Evolutionary conservation across 441 rosid species (phyloP), one percentile per base, ranked within the genome.

Genomic region (Daphne laureola): DNA sequence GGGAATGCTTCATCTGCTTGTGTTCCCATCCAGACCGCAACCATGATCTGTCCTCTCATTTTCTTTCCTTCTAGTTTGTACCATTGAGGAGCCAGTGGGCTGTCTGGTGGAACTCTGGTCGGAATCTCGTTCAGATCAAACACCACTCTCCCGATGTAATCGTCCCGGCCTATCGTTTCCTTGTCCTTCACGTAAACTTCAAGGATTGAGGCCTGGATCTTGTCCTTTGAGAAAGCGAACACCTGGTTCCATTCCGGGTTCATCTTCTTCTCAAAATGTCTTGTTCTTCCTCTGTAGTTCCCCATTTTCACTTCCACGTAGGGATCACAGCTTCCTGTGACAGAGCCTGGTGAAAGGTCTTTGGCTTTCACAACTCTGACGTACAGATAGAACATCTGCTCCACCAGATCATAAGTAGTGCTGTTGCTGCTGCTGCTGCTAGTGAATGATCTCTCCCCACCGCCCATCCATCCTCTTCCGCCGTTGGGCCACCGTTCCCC

Each of bases 381-480:
- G 5, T 86, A 90, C 1, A 90, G 73, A 66, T 90, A 84, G 68
- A 57, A 76, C 87, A 77, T 84, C 62, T 90, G 97, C 65, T 87
- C 94, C 1, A 90, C 97, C 13, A 90, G 94, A 52, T 87, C 94
- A 13, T 80, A 84, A 7, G 83, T 79, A n/a, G n/a, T n/a, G n/a
- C n/a, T n/a, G n/a, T n/a, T n/a, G n/a, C n/a, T n/a, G n/a, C n/a
- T n/a, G n/a, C n/a, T n/a, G 66, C 80, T 79, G 0, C 80, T 68
- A 45, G 65, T 77, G 11, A 31, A 31, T 21, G 25, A 21, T 69
- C 84, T 77, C 51, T 87, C 95, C 8, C 80, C 70, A 31, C 38
- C 51, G 25, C 67, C 67, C 73, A 70, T 67, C 86, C 86, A 84
- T 54, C 88, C 79, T 72, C 74, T 53, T 63, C 76, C 86, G 14